Evolutionary conservation across 2,329 filamentous ascomycete genomes (phyloP).

Genomic region (Tolypocladium tundrense): DNA sequence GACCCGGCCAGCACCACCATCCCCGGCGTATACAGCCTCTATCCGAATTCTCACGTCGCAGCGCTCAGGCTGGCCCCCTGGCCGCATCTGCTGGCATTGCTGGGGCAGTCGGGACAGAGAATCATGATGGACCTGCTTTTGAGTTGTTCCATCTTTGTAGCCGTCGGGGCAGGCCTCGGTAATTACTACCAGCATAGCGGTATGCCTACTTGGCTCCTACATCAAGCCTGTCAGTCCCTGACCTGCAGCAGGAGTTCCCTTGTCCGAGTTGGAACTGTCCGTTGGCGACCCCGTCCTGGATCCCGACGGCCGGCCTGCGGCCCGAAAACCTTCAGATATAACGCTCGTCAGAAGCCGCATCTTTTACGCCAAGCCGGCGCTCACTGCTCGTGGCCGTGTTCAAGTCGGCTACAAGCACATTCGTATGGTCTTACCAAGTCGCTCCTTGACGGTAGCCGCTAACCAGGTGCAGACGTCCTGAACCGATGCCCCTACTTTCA

Average conservation of each 20-base stretch:
- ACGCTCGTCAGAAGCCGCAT: slow-evolving; percentile 72
- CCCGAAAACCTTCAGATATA: slow-evolving; percentile 47
- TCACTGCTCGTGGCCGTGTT: slow-evolving; percentile 58
- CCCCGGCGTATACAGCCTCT: slow-evolving; percentile 53
- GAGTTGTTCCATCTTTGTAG: slow-evolving; percentile 65
- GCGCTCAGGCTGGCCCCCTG: slow-evolving; percentile 62
- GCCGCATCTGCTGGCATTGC: slow-evolving; percentile 61
- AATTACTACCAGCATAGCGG: slow-evolving; percentile 77
- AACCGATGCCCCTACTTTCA: slow-evolving; percentile 48
- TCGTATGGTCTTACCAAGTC: slow-evolving; percentile 44
- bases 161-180: slow-evolving; percentile 45
- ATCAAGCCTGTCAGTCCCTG: slow-evolving; percentile 1
- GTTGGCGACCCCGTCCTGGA: neutral
- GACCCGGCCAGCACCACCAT: slow-evolving; percentile 33
- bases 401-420: slow-evolving; percentile 70
- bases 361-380: slow-evolving; percentile 67
- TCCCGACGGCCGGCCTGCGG: neutral
- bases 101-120: slow-evolving; percentile 65
- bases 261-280: slow-evolving; percentile 32
- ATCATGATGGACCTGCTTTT: slow-evolving; percentile 71
- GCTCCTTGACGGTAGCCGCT: slow-evolving; percentile 1
- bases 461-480: slow-evolving; percentile 54
- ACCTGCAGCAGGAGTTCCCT: slow-evolving; percentile 30
- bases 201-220: slow-evolving; percentile 20
- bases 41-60: slow-evolving; percentile 61